Evolutionary conservation across 768 basidiomycete species (phyloP).

Genomic region (Boletus huronensis): DNA sequence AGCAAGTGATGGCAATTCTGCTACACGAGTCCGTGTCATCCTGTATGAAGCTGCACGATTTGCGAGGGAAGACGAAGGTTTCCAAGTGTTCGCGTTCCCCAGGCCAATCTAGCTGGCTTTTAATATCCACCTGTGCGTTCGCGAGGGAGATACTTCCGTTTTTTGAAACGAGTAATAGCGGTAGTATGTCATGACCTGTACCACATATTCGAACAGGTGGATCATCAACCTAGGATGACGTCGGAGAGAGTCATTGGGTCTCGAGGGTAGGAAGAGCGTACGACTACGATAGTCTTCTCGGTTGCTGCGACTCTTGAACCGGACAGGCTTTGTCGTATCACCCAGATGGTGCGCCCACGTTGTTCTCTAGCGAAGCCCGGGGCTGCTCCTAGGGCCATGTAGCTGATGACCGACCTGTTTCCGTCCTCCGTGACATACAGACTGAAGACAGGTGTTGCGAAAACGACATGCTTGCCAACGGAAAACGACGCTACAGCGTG

Average conservation of each 20-base stretch:
- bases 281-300: conserved; percentile 43
- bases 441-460: conserved; percentile 57
- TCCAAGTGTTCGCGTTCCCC: conserved; percentile 27
- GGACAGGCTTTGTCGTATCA: conserved; percentile 55
- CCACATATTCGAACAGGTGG: conserved; percentile 38
- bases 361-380: conserved; percentile 42
- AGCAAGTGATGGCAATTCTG: conserved; percentile 24
- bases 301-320: conserved; percentile 28
- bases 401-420: conserved; percentile 45
- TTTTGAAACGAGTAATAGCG: conserved; percentile 33
- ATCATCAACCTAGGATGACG: conserved; percentile 40
- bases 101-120: conserved; percentile 25
- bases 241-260: conserved; percentile 5
- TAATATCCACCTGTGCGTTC: conserved; percentile 27
- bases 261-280: conserved; percentile 32
- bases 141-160: conserved; percentile 34
- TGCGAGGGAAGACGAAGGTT: conserved; percentile 30
- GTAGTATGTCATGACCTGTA: conserved; percentile 24
- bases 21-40: conserved; percentile 3
- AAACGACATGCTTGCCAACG: conserved; percentile 60
- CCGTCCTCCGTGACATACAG: conserved; percentile 33
- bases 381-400: conserved; percentile 48
- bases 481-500: conserved; percentile 69
- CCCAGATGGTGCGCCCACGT: conserved; percentile 52
- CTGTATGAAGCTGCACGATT: conserved; percentile 28